Evolutionary conservation across 768 basidiomycete species (phyloP).

Genomic region (Leccinum longicurvipes): DNA sequence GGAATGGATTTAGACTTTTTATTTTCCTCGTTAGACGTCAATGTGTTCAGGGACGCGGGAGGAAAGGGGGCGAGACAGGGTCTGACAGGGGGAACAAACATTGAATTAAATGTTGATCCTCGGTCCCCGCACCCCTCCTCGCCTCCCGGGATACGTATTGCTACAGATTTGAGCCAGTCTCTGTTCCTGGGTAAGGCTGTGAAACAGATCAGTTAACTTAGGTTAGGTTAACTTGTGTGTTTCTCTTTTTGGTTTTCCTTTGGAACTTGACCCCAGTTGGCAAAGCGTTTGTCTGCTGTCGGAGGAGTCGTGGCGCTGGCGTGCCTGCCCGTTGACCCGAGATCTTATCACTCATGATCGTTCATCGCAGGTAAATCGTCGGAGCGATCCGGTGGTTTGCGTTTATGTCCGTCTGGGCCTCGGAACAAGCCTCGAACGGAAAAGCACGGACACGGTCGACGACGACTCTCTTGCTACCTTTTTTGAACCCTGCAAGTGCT

Average conservation of each 20-base stretch:
- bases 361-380: not conserved
- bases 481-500: too few relatives aligned
- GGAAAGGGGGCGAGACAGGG: not conserved
- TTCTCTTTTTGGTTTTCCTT: too few relatives aligned
- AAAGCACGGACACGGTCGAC: not conserved
- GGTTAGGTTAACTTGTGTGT: too few relatives aligned
- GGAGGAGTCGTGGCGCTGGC: not conserved
- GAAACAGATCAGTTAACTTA: too few relatives aligned
- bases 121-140: too few relatives aligned
- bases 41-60: not conserved
- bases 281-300: not conserved
- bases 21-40: not conserved
- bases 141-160: too few relatives aligned
- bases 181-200: too few relatives aligned
- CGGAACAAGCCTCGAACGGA: not conserved
- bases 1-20: not conserved
- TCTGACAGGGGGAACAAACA: not conserved
- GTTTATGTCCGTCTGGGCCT: not conserved
- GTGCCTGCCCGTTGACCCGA: not conserved
- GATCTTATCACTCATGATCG: not conserved
- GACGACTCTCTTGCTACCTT: not conserved
- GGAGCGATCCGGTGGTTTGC: not conserved
- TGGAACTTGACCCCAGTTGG: too few relatives aligned
- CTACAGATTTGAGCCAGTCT: too few relatives aligned
- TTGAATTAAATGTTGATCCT: not conserved